Evolutionary conservation across 2,329 filamentous ascomycete genomes (phyloP), one percentile per base, ranked within the genome.

Genomic region (Penicillium sp.): DNA sequence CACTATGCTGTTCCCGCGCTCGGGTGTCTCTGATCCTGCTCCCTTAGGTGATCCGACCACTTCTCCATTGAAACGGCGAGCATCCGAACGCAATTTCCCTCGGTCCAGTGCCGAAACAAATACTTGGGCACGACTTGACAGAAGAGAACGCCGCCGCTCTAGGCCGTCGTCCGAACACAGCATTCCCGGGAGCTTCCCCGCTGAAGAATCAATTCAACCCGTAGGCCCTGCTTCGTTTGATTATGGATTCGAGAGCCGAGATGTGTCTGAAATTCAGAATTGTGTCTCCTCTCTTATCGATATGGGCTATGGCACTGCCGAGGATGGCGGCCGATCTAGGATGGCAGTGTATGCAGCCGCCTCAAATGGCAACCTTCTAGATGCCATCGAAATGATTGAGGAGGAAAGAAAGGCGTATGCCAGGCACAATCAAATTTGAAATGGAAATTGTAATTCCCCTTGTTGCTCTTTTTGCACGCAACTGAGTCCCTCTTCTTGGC

Each of bases 331-430:
- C 36, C 58, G 54, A 23, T 60, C 71, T 24, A 67, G 77, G 34
- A 65, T 79, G 49, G 62, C 63, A 26, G 65, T 78, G 8, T 79
- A 77, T 66, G 77, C 77, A 12, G 69, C 71, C 21, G 76, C 75
- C 21, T 71, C 73, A 12, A 66, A 74, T 18, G 74, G 75, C 13
- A 68, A 68, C 45, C 60, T 80, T 18, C 62, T 62, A 21, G 73
- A 77, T 46, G 77, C 77, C 2, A 78, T 80, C 57, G 76, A 78
- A 40, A 77, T 79, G 71, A 78, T 80, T 55, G 76, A 78, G 52
- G 77, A 79, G 52, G 77, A 79, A 52, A 69, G 73, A 36, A 72
- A 70, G 49, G 73, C 64, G 3, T 77, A 76, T 60, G 66, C 68
- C 27, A 61, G 69, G 39, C 65, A 62, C 20, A 39, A 50, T 24